A percentile compares a stretch with the other conserved stretches of the same genome.
These are phyloP conservation scores for Lobosporangium transversale DNA, from an alignment of 192 early-diverging fungal genomes.

Conservation along the genomic window DNA sequence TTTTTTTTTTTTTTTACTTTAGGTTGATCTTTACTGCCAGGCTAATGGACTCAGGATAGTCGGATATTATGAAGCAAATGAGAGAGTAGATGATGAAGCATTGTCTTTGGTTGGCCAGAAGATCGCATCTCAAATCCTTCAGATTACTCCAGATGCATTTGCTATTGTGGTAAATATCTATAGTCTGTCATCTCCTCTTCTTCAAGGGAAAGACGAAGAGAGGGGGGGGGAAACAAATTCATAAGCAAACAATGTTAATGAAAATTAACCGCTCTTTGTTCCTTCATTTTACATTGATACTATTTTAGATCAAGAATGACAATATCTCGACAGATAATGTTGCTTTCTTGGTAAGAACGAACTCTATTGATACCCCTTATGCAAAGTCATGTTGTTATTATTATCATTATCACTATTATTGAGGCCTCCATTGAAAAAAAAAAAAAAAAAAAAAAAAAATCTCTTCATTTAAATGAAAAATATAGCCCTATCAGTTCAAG, in stretches of 20 bases:
- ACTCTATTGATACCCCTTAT: constrained; percentile 2
- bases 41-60: constrained; percentile 61
- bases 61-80: constrained; percentile 73
- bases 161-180: constrained; percentile 63
- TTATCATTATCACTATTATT: too few species aligned
- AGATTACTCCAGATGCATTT: constrained; percentile 56
- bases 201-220: too few species aligned
- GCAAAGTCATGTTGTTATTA: too few species aligned
- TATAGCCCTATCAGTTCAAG: constrained; percentile 62
- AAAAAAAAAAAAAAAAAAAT: not conserved
- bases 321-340: constrained; percentile 22
- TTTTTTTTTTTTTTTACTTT: not conserved
- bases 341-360: constrained; percentile 26
- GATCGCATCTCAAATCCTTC: constrained; percentile 62
- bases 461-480: not conserved
- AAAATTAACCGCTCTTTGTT: too few species aligned
- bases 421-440: too few species aligned
- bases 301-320: constrained; percentile 44
- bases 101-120: constrained; percentile 60
- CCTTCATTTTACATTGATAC: not conserved
- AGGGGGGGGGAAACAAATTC: too few species aligned
- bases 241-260: too few species aligned
- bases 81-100: constrained; percentile 52
- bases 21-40: constrained; percentile 70
- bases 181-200: too few species aligned